Percentiles rank a stretch among this genome's conserved stretches.
These are phyloP conservation scores for Symbiodinium pilosum DNA, from an alignment of 73 alveolate species.

Conservation along the genomic window DNA sequence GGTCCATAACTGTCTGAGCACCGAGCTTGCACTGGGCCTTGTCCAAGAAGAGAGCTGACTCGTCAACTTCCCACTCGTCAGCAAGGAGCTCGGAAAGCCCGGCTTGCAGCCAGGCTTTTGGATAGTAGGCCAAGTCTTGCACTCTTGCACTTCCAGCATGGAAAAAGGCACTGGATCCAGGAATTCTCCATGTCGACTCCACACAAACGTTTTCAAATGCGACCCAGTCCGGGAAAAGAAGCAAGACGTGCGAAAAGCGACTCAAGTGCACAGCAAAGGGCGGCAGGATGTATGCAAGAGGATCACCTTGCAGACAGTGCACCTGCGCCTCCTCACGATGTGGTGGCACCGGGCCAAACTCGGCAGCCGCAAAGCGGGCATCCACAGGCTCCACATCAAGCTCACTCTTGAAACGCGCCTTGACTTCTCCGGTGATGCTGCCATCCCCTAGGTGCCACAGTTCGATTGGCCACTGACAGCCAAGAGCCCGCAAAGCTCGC, in stretches of 20 bases:
- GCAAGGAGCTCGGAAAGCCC: neutral
- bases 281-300: neutral
- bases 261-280: neutral
- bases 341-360: neutral
- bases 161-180: neutral
- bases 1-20: neutral
- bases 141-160: neutral
- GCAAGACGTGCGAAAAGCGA: neutral
- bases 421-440: neutral
- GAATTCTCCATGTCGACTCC: neutral
- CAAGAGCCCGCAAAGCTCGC: neutral
- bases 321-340: neutral
- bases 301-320: neutral
- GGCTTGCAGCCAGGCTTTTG: neutral
- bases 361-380: neutral
- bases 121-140: neutral
- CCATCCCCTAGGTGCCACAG: neutral
- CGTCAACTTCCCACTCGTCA: conserved; percentile 7
- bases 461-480: neutral
- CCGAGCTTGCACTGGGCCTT: neutral
- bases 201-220: neutral
- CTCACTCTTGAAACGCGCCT: neutral
- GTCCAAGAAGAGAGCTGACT: neutral
- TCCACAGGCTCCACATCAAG: neutral
- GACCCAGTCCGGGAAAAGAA: neutral